Conservation (phyloP, 2,329 filamentous ascomycete species). For the Cladosporium sp. region DNA sequence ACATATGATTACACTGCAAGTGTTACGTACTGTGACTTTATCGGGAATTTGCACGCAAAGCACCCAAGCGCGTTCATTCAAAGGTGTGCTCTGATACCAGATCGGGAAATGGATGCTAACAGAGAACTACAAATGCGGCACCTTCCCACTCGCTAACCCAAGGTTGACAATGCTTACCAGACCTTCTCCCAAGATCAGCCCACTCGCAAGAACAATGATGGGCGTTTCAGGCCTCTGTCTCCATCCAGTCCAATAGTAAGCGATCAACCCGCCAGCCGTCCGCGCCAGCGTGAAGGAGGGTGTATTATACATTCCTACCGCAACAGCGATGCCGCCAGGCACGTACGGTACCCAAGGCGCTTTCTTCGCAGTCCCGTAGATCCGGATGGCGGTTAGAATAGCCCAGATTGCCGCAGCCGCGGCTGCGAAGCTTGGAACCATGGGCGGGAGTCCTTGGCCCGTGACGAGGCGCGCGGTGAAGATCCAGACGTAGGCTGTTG, state of each 20-base stretch:
- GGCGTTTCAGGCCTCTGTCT: conserved; percentile 58
- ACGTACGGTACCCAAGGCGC: conserved; percentile 65
- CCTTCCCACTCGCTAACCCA: conserved; percentile 65
- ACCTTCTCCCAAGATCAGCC: conserved; percentile 87
- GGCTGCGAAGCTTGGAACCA: conserved; percentile 74
- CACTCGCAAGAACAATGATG: conserved; percentile 82
- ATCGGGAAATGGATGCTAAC: background rate
- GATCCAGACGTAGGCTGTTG: conserved; percentile 94
- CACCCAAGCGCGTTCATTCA: too few species aligned
- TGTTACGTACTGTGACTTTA: too few species aligned
- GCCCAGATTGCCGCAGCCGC: conserved; percentile 71
- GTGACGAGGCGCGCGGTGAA: conserved; percentile 92
- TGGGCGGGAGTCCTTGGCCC: conserved; percentile 75
- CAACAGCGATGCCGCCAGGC: conserved; percentile 91
- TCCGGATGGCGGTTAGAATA: conserved; percentile 62
- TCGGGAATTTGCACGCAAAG: too few species aligned
- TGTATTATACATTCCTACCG: conserved; percentile 96
- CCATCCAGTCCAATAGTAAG: conserved; percentile 68
- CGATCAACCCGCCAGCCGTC: conserved; percentile 69
- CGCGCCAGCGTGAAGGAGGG: conserved; percentile 91
- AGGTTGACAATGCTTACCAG: conserved; percentile 89
- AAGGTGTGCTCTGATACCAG: too few species aligned
- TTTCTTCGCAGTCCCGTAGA: conserved; percentile 41
- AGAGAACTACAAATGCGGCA: conserved; percentile 57
- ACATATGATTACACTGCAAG: too few species aligned